These are phyloP conservation scores for Amauroascus niger DNA, from an alignment of 2,329 filamentous ascomycete species.

Conservation along the genomic window DNA sequence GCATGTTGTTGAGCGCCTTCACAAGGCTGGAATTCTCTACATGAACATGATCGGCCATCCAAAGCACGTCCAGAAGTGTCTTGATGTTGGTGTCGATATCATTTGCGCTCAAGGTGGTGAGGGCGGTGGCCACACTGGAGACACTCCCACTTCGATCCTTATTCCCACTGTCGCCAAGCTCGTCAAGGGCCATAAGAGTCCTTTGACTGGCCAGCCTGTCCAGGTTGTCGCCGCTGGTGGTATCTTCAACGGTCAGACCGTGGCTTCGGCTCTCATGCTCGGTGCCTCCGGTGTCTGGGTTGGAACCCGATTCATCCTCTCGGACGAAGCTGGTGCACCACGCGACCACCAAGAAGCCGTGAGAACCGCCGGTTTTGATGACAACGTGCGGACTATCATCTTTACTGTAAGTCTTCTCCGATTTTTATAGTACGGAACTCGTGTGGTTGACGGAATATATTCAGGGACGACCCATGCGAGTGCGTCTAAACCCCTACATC, in stretches of 20 bases:
- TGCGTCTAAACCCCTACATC: slow-evolving; percentile 90
- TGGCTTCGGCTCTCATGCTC: slow-evolving; percentile 85
- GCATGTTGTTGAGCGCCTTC: slow-evolving; percentile 78
- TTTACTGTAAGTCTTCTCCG: slow-evolving; percentile 55
- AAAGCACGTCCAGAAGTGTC: slow-evolving; percentile 95
- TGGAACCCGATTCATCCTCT: slow-evolving; percentile 88
- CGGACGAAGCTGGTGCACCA: slow-evolving; percentile 87
- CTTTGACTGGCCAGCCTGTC: slow-evolving; percentile 75
- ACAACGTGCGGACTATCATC: slow-evolving; percentile 94
- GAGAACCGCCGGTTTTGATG: slow-evolving; percentile 80
- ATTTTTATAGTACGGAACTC: background rate
- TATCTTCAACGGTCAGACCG: slow-evolving; percentile 81
- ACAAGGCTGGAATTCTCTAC: slow-evolving; percentile 78
- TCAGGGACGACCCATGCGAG: slow-evolving; percentile 75
- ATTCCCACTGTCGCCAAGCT: slow-evolving; percentile 86
- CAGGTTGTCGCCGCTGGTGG: slow-evolving; percentile 90
- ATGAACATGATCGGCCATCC: slow-evolving; percentile 99
- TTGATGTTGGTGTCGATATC: slow-evolving; percentile 84
- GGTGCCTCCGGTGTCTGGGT: slow-evolving; percentile 92
- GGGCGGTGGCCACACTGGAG: slow-evolving; percentile 91
- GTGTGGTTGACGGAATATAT: background rate
- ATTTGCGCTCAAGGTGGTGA: slow-evolving; percentile 98
- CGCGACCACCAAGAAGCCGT: slow-evolving; percentile 94
- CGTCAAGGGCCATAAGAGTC: slow-evolving; percentile 69
- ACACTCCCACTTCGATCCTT: slow-evolving; percentile 81